Percentiles rank a stretch among this genome's conserved stretches.
Conservation (phyloP, 2,329 filamentous ascomycete genomes). For the Karstenula rhodostoma region DNA sequence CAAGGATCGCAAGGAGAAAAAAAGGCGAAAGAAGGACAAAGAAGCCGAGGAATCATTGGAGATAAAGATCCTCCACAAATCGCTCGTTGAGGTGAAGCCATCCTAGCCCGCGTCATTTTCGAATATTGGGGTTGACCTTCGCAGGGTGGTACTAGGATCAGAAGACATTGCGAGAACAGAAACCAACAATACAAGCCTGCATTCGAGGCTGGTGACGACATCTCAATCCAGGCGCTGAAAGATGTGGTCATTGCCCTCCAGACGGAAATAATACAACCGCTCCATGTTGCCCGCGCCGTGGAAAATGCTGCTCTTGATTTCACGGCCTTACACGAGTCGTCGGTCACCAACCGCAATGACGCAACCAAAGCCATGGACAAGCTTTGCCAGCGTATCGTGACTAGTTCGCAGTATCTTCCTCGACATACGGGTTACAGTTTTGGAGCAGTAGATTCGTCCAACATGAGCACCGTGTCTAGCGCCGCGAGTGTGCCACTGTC, state of each 20-base stretch:
- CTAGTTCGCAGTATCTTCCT: background rate
- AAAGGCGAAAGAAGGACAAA: background rate
- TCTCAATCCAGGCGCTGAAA: background rate
- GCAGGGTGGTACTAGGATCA: background rate
- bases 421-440: background rate
- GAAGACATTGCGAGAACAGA: background rate
- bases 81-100: background rate
- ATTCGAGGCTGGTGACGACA: background rate
- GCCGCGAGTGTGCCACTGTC: background rate
- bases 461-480: background rate
- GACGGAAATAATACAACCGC: background rate
- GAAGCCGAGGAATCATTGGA: background rate
- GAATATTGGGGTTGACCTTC: too few species aligned
- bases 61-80: conserved; percentile 1
- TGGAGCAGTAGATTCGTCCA: background rate
- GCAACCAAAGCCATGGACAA: background rate
- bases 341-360: background rate
- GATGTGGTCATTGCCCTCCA: background rate
- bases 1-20: background rate
- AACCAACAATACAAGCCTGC: background rate
- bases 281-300: background rate
- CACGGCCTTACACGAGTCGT: background rate
- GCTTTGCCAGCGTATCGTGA: background rate
- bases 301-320: conserved; percentile 2
- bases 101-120: background rate